A percentile compares a stretch with the other conserved stretches of the same genome.
Evolutionary conservation across 768 basidiomycete genomes (phyloP).

Genomic region (Serendipita sp.): DNA sequence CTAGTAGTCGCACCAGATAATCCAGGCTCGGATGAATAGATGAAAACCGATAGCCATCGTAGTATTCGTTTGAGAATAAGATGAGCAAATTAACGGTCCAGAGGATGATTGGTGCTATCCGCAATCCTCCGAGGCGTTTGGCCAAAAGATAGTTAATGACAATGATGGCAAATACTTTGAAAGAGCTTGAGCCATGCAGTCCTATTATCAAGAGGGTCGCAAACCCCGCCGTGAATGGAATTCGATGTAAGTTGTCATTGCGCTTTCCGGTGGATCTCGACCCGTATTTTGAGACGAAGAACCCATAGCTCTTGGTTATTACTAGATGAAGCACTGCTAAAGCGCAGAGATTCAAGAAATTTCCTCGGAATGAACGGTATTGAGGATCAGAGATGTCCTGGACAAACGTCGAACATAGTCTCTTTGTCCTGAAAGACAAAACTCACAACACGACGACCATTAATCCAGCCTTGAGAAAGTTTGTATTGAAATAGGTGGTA

Average conservation of each 20-base stretch:
- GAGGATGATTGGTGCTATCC: constrained; percentile 34
- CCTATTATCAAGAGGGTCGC: constrained; percentile 47
- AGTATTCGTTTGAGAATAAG: constrained; percentile 61
- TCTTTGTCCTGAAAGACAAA: background rate
- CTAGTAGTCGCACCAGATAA: constrained; percentile 35
- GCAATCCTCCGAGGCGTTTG: constrained; percentile 27
- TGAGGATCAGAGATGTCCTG: constrained; percentile 90
- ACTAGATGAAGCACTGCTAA: constrained; percentile 39
- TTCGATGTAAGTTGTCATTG: constrained; percentile 20
- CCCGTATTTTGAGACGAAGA: constrained; percentile 13
- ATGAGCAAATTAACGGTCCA: constrained; percentile 66
- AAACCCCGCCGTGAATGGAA: constrained; percentile 44
- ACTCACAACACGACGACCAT: constrained; percentile 61
- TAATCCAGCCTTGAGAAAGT: constrained; percentile 65
- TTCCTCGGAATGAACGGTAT: constrained; percentile 73
- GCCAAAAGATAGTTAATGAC: constrained; percentile 50
- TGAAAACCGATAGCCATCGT: constrained; percentile 56
- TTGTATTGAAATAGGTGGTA: constrained; percentile 39
- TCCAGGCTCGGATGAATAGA: constrained; percentile 36
- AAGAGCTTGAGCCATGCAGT: constrained; percentile 62
- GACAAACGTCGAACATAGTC: background rate
- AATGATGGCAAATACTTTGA: constrained; percentile 68
- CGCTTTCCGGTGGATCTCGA: constrained; percentile 16
- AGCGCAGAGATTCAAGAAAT: constrained; percentile 44
- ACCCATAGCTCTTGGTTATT: constrained; percentile 32